Conservation (phyloP, 106 monocot genomes). For the Ottelia alismoides region DNA sequence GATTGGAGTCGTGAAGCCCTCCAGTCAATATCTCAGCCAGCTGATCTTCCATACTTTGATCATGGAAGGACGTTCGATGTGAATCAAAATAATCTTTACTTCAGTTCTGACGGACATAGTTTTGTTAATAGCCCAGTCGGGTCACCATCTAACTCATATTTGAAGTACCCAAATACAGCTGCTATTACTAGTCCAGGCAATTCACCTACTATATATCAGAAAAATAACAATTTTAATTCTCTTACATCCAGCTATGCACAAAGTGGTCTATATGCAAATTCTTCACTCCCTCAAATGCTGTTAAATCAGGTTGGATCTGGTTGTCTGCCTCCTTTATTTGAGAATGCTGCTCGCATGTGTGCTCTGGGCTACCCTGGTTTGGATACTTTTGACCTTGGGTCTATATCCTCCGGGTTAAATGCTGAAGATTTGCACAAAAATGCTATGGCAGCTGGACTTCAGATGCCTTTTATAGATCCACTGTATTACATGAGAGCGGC, state of each 20-base stretch:
- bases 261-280: slow-evolving; percentile 18
- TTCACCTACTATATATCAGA: slow-evolving; percentile 37
- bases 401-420: slow-evolving; percentile 22
- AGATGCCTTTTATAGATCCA: slow-evolving; percentile 40
- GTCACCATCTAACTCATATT: slow-evolving; percentile 29
- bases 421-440: slow-evolving; percentile 33
- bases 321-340: slow-evolving; percentile 30
- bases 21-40: slow-evolving; percentile 11
- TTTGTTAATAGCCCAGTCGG: slow-evolving; percentile 15
- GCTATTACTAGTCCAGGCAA: slow-evolving; percentile 25
- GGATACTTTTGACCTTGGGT: slow-evolving; percentile 22
- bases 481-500: slow-evolving; percentile 44
- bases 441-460: slow-evolving; percentile 25
- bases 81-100: slow-evolving; percentile 15
- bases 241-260: slow-evolving; percentile 25
- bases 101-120: slow-evolving; percentile 7
- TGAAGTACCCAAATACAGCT: slow-evolving; percentile 23
- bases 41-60: slow-evolving; percentile 17
- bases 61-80: slow-evolving; percentile 9
- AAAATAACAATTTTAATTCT: slow-evolving; percentile 22
- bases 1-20: slow-evolving; percentile 14
- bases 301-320: slow-evolving; percentile 29
- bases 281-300: slow-evolving; percentile 21
- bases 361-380: slow-evolving; percentile 23
- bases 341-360: slow-evolving; percentile 29